Evolutionary conservation across 495 filamentous ascomycete genomes (phyloP).

Genomic region (Aspergillus sclerotioniger): DNA sequence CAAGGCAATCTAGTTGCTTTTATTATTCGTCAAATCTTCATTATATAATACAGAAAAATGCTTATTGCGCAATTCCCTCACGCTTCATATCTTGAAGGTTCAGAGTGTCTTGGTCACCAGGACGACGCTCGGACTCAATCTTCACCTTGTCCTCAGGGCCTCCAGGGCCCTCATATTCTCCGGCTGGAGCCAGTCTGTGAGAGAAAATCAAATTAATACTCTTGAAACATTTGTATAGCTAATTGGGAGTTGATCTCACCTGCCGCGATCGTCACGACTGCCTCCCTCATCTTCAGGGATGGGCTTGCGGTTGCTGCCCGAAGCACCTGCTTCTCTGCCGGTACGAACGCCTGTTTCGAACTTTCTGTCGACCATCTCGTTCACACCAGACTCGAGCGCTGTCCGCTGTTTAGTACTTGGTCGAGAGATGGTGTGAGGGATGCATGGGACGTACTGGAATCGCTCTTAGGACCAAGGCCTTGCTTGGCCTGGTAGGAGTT

Average conservation of each 20-base stretch:
- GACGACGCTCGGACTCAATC: constrained; percentile 31
- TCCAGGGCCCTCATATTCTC: constrained; percentile 49
- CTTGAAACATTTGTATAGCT: too few species aligned
- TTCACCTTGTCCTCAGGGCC: constrained; percentile 51
- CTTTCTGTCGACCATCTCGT: constrained; percentile 42
- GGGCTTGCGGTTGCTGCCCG: constrained; percentile 50
- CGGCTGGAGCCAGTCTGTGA: constrained; percentile 40
- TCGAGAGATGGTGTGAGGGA: too few species aligned
- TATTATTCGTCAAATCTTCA: neutral
- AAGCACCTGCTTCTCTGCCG: constrained; percentile 45
- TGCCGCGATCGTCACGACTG: constrained; percentile 42
- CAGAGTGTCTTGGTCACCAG: constrained; percentile 45
- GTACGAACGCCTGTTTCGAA: constrained; percentile 47
- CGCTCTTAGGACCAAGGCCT: constrained; percentile 40
- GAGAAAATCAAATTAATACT: neutral
- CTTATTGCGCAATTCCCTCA: constrained; percentile 23
- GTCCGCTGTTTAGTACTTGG: neutral
- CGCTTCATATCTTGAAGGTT: constrained; percentile 30
- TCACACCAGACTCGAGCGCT: constrained; percentile 55
- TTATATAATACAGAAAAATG: constrained; percentile 3
- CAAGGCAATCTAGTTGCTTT: neutral
- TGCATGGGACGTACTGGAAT: constrained; percentile 44
- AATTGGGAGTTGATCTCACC: constrained; percentile 21
- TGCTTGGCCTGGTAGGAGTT: constrained; percentile 53
- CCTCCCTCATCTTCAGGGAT: constrained; percentile 55